Conservation (phyloP, 495 filamentous ascomycete species). For the Neurospora sp. region DNA sequence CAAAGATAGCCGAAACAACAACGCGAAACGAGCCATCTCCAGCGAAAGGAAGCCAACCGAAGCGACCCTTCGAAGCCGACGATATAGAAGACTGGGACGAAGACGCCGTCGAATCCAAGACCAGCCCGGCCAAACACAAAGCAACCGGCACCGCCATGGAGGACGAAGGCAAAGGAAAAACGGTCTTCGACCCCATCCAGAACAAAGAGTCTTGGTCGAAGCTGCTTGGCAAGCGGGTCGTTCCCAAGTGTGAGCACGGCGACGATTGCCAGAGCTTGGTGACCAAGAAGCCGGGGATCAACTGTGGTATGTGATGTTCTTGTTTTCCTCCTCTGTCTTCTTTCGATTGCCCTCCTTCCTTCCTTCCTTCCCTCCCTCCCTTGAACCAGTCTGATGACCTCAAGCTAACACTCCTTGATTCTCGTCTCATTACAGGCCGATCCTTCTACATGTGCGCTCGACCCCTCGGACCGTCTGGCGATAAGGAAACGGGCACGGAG, state of each 20-base stretch:
- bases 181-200: slow-evolving; percentile 56
- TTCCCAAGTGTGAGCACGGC: slow-evolving; percentile 76
- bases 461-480: slow-evolving; percentile 71
- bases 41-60: not conserved
- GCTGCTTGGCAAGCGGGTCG: slow-evolving; percentile 63
- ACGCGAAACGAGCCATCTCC: not conserved
- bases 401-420: not conserved
- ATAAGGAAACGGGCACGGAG: slow-evolving; percentile 69
- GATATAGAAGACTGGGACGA: not conserved
- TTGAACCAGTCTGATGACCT: not conserved
- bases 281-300: slow-evolving; percentile 81
- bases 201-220: slow-evolving; percentile 80
- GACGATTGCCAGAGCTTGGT: slow-evolving; percentile 74
- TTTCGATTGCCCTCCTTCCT: not conserved
- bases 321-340: not conserved
- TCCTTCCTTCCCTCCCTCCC: not conserved
- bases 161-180: slow-evolving; percentile 13
- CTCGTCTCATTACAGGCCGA: slow-evolving; percentile 39
- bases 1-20: not conserved
- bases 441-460: slow-evolving; percentile 81
- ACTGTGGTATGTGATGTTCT: slow-evolving; percentile 42
- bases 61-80: not conserved
- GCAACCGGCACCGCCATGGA: not conserved
- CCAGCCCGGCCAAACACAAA: not conserved
- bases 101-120: not conserved